Evolutionary conservation across 2,329 filamentous ascomycete genomes (phyloP).

Genomic region (Fusarium coffeatum): DNA sequence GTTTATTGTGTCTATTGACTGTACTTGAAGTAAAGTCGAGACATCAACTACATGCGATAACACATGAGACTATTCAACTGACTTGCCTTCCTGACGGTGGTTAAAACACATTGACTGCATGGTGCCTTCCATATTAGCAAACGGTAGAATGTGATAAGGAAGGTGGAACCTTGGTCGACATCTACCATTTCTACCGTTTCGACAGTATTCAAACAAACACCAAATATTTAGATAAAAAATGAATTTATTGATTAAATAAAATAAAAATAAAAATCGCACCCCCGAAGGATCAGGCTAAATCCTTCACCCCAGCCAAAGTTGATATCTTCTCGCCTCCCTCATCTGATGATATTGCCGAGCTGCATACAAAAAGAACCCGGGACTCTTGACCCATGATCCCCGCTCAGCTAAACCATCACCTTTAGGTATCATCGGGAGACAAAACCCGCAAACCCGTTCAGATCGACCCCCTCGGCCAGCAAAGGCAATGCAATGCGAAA

Average conservation of each 20-base stretch:
- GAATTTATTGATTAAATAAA: background rate
- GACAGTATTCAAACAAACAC: background rate
- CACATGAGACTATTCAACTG: background rate
- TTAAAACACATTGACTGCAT: background rate
- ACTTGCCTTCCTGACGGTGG: background rate
- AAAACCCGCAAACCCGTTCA: constrained; percentile 31
- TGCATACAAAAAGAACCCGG: constrained; percentile 19
- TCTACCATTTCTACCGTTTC: constrained; percentile 8
- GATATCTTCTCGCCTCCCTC: constrained; percentile 24
- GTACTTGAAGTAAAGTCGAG: no score
- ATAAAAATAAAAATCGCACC: constrained; percentile 10
- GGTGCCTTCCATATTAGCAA: background rate
- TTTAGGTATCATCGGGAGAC: constrained; percentile 25
- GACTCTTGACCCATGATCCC: constrained; percentile 30
- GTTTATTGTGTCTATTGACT: background rate
- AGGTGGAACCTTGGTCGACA: background rate
- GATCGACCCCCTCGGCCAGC: constrained; percentile 4
- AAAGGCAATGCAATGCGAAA: background rate
- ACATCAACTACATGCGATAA: background rate
- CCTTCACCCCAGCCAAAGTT: constrained; percentile 12
- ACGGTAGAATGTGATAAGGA: background rate
- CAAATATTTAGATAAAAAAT: background rate
- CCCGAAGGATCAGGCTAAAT: constrained; percentile 21
- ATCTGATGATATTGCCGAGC: constrained; percentile 26
- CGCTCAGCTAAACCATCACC: background rate